These are phyloP conservation scores for Calonectria pseudoreteaudii DNA, from an alignment of 2,329 filamentous ascomycete species.

Conservation along the genomic window DNA sequence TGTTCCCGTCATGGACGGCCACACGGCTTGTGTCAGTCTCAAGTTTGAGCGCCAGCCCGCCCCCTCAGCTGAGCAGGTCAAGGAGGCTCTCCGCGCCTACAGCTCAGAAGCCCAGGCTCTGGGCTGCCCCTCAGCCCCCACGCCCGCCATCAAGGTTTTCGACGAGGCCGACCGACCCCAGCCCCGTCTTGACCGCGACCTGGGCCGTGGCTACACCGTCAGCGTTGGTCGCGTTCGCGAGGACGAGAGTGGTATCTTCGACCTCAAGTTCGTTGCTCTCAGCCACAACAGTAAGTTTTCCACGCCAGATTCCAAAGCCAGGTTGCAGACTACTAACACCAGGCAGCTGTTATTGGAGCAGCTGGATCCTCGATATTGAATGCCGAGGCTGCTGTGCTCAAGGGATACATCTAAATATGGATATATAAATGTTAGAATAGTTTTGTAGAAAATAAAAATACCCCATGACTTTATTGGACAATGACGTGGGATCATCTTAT, in stretches of 20 bases:
- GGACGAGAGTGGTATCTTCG: slow-evolving; percentile 90
- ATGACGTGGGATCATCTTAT: slow-evolving; percentile 3
- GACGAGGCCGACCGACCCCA: slow-evolving; percentile 92
- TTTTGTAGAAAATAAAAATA: slow-evolving; percentile 5
- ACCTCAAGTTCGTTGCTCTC: slow-evolving; percentile 93
- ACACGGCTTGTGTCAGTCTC: slow-evolving; percentile 93
- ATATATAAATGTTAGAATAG: slow-evolving; percentile 16
- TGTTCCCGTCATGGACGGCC: slow-evolving; percentile 94
- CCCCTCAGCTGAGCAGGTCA: slow-evolving; percentile 81
- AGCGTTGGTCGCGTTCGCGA: slow-evolving; percentile 89
- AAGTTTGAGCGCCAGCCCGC: slow-evolving; percentile 81
- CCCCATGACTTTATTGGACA: not conserved
- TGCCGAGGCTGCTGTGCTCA: slow-evolving; percentile 90
- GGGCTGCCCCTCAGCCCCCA: slow-evolving; percentile 88
- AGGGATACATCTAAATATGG: slow-evolving; percentile 79
- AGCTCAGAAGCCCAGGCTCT: slow-evolving; percentile 83
- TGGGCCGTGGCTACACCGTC: slow-evolving; percentile 88
- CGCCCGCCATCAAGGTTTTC: slow-evolving; percentile 85
- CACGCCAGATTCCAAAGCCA: not conserved
- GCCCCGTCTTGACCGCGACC: slow-evolving; percentile 88
- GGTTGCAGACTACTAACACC: slow-evolving; percentile 18
- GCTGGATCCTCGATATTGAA: slow-evolving; percentile 97
- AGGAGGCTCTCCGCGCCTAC: slow-evolving; percentile 83
- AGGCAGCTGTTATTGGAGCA: slow-evolving; percentile 87
- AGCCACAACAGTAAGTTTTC: slow-evolving; percentile 77